Evolutionary conservation across 805 yeast species (phyloP), one percentile per base, ranked within the genome.

Genomic region (Wickerhamiella brachini): DNA sequence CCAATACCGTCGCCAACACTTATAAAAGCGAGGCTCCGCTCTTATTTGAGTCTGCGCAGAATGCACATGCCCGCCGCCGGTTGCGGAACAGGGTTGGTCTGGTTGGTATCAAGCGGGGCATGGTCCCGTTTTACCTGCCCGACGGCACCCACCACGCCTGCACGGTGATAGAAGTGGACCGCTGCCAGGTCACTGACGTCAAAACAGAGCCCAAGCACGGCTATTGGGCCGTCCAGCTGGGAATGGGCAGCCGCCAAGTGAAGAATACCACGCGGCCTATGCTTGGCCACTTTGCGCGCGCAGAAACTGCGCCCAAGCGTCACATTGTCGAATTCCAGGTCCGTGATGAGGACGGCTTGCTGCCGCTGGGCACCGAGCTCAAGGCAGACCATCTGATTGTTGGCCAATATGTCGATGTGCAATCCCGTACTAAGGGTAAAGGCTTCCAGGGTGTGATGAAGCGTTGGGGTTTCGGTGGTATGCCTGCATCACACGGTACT

Each of bases 401-500:
- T 17, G 97, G 97, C 29, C 93, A 87, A 66, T 76, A 71, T 53
- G 89, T 93, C 24, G 98, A 93, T 65, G 71, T 87, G 49, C 76
- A 79, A 64, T 83, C 89, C 15, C 74, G 75, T 18, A 74, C 89
- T 49, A 90, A 87, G 66, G 98, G 98, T 69, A 93, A 93, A 68
- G 98, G 98, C 10, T 87, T 87, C 66, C 86, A 89, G 21, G 98
- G 98, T 79, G 97, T 90, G 22, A 93, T 93, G 96, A 90, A 90
- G 67, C 81, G 95, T 69, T 84, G 83, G 73, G 85, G 86, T 12
- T 93, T 90, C 70, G 72, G 71, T 45, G 98, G 98, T 75, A 78
- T 85, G 67, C 77, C 79, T 44, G 97, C 97, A 6, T 75, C 97
- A 1, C 98, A 93, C 68, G 98, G 98, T 83, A 89, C 85, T 23